These are phyloP conservation scores for Clausena lansium DNA, from an alignment of 345 rosid genomes.

Conservation along the genomic window DNA sequence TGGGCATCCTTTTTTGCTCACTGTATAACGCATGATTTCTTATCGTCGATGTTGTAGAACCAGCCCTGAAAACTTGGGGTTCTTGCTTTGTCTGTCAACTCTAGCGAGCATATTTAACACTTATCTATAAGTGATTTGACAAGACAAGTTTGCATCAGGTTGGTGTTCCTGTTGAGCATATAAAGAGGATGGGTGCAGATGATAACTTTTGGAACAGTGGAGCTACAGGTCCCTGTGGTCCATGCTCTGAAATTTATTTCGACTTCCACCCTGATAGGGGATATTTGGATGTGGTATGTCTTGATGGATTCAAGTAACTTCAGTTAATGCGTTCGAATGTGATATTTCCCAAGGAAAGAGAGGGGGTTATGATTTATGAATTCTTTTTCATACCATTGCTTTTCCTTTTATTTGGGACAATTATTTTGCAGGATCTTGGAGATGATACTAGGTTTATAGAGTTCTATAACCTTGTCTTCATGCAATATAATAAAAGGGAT, in stretches of 20 bases:
- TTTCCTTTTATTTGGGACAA: conserved; percentile 9
- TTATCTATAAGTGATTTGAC: conserved; percentile 13
- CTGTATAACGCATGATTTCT: neutral
- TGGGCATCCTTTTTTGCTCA: neutral
- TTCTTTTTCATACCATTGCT: neutral
- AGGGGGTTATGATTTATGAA: neutral
- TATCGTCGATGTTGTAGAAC: neutral
- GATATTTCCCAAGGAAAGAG: neutral
- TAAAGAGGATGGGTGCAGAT: conserved; percentile 89
- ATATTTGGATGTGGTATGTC: conserved; percentile 40
- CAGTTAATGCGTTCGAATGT: neutral
- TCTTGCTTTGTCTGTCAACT: neutral
- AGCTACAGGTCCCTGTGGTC: conserved; percentile 94
- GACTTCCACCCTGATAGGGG: conserved; percentile 92
- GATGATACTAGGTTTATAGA: conserved; percentile 90
- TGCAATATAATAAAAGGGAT: conserved; percentile 90
- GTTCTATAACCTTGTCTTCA: conserved; percentile 91
- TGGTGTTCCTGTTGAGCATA: conserved; percentile 72
- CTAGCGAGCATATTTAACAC: neutral
- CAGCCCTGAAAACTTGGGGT: neutral
- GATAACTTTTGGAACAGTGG: conserved; percentile 98
- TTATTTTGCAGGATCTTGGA: conserved; percentile 73
- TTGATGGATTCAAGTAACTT: conserved; percentile 3
- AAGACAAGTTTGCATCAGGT: conserved; percentile 40
- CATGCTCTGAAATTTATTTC: conserved; percentile 93